Conservation (phyloP, 75 land plant genomes). For the Sequoiadendron giganteum region DNA sequence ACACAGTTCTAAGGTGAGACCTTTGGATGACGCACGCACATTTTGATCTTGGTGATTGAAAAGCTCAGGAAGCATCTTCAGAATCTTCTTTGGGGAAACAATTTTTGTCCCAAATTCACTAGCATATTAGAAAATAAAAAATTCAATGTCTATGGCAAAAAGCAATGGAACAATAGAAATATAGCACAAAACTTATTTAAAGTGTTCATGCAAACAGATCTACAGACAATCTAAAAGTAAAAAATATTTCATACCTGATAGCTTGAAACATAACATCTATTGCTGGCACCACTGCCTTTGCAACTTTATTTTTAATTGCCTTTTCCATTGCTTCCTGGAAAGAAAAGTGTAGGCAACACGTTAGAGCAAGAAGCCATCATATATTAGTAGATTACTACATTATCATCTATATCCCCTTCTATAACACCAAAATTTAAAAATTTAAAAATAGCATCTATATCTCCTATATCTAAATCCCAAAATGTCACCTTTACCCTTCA, state of each 20-base stretch:
- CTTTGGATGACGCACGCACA: slow-evolving; percentile 97
- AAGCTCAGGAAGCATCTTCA: slow-evolving; percentile 99
- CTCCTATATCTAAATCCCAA: neutral
- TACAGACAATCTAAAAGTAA: neutral
- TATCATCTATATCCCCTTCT: neutral
- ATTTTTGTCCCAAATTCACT: slow-evolving; percentile 98
- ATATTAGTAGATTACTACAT: no score
- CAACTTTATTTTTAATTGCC: slow-evolving; percentile 95
- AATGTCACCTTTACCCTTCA: neutral
- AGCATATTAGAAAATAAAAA: neutral
- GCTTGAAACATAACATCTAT: slow-evolving; percentile 99
- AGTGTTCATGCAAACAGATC: neutral
- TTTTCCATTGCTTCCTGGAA: slow-evolving; percentile 99
- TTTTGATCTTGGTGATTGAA: slow-evolving; percentile 99
- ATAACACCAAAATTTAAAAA: neutral
- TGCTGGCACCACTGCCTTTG: slow-evolving; percentile 99
- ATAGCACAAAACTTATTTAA: neutral
- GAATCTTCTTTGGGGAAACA: slow-evolving; percentile 87
- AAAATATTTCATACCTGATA: slow-evolving; percentile 54
- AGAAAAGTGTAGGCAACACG: neutral
- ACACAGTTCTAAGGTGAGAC: slow-evolving; percentile 94
- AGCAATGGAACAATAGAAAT: neutral
- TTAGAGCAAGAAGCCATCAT: neutral
- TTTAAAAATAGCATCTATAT: no score
- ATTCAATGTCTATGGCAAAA: neutral